A percentile compares a stretch with the other conserved stretches of the same genome.
Evolutionary conservation across 257 asterid species (phyloP).

Genomic region (Linaria vulgaris): DNA sequence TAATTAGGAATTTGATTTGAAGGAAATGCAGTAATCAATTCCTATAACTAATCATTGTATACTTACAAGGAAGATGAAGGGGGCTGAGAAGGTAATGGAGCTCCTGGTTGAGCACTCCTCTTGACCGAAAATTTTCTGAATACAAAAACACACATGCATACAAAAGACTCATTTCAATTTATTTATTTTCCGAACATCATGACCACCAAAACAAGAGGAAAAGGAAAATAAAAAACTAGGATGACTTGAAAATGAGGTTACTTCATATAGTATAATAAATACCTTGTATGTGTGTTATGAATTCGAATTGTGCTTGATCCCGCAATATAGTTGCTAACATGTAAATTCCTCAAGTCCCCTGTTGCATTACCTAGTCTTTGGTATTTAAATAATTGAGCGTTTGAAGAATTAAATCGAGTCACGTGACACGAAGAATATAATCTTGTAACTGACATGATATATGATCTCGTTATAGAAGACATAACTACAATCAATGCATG

Average conservation of each 20-base stretch:
- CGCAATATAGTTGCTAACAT: conserved; percentile 25
- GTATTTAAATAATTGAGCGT: background rate
- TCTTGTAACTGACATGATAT: conserved; percentile 26
- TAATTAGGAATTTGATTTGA: background rate
- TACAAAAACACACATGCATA: background rate
- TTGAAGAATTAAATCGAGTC: conserved; percentile 16
- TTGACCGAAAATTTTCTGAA: conserved; percentile 35
- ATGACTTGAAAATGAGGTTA: background rate
- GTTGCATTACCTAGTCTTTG: conserved; percentile 13
- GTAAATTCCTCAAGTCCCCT: conserved; percentile 23
- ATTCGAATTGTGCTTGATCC: conserved; percentile 12
- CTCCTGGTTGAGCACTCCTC: conserved; percentile 28
- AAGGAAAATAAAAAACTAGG: background rate
- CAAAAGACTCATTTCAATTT: background rate
- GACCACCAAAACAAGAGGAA: background rate
- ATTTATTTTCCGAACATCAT: background rate
- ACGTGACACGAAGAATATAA: conserved; percentile 17
- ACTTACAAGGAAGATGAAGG: conserved; percentile 41
- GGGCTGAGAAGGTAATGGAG: conserved; percentile 47
- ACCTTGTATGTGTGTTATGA: conserved; percentile 30
- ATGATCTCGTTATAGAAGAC: conserved; percentile 27
- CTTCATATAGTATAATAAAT: no score
- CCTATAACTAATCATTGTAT: background rate
- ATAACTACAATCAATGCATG: conserved; percentile 5
- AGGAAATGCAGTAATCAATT: background rate